A percentile compares a stretch with the other conserved stretches of the same genome.
Evolutionary conservation across 495 filamentous ascomycete genomes (phyloP).

Genomic region (Achaetomiella virescens): DNA sequence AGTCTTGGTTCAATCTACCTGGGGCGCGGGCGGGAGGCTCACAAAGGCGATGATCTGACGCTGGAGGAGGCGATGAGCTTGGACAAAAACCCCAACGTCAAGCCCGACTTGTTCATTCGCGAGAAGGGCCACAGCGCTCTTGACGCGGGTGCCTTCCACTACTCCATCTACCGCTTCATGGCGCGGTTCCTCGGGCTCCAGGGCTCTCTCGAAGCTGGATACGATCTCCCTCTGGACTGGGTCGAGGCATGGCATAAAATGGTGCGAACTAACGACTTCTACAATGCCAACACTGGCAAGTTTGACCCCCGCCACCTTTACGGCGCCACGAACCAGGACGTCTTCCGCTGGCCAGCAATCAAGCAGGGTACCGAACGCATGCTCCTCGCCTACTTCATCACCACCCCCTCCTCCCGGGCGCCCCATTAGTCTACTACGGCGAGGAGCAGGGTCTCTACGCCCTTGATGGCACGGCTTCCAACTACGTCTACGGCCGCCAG

Average conservation of each 20-base stretch:
- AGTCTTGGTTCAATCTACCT: conserved; percentile 59
- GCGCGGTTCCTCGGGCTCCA: conserved; percentile 62
- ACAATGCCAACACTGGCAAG: conserved; percentile 58
- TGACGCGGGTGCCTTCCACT: conserved; percentile 64
- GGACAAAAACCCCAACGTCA: conserved; percentile 32
- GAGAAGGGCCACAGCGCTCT: conserved; percentile 51
- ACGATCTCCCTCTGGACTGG: conserved; percentile 56
- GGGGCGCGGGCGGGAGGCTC: conserved; percentile 57
- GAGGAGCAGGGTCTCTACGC: conserved; percentile 68
- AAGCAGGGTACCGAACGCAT: conserved; percentile 56
- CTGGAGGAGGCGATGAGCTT: conserved; percentile 28
- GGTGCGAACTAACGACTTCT: conserved; percentile 57
- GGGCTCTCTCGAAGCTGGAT: conserved; percentile 55
- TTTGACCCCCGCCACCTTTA: conserved; percentile 70
- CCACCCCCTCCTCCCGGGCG: conserved; percentile 58
- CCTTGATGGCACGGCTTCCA: conserved; percentile 58
- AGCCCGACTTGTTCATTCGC: conserved; percentile 49
- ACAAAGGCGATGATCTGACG: conserved; percentile 35
- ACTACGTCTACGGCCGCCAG: conserved; percentile 67
- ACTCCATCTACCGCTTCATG: conserved; percentile 62
- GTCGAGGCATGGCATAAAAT: conserved; percentile 57
- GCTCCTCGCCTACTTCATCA: conserved; percentile 58
- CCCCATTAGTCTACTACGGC: conserved; percentile 60
- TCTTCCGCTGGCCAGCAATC: conserved; percentile 67
- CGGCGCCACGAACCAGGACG: conserved; percentile 66